Percentiles rank a stretch among this genome's conserved stretches.
Conservation (phyloP, 805 yeast genomes). For the Candida saitoana region DNA sequence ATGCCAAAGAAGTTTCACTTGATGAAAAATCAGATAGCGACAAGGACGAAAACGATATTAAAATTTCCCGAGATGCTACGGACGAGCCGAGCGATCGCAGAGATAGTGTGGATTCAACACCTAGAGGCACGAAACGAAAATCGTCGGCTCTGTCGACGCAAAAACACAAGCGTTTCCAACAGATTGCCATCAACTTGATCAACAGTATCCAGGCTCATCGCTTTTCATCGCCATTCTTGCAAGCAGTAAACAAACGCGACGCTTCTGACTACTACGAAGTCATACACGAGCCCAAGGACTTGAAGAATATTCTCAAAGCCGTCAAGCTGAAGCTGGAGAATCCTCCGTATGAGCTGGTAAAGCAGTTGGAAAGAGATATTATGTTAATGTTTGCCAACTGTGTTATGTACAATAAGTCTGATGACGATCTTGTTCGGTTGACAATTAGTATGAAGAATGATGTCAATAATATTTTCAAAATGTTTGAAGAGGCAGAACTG, state of each 20-base stretch:
- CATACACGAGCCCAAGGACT: constrained; percentile 61
- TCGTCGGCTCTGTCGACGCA: not conserved
- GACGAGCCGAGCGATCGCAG: constrained; percentile 6
- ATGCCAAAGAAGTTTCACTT: not conserved
- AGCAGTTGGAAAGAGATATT: constrained; percentile 63
- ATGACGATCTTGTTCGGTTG: constrained; percentile 57
- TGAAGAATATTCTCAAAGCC: constrained; percentile 56
- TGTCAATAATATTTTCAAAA: constrained; percentile 49
- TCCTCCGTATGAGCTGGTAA: constrained; percentile 48
- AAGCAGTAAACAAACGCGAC: constrained; percentile 61
- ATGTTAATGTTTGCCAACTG: constrained; percentile 81
- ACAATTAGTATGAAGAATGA: constrained; percentile 70
- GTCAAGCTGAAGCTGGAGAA: constrained; percentile 42
- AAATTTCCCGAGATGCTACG: not conserved
- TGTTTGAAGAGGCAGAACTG: constrained; percentile 55
- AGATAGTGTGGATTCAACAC: constrained; percentile 5
- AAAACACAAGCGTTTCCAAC: constrained; percentile 52
- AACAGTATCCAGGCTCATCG: constrained; percentile 65
- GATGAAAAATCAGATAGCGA: not conserved
- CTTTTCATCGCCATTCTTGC: constrained; percentile 68
- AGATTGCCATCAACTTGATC: constrained; percentile 57
- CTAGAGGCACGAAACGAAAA: constrained; percentile 3
- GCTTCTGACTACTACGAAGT: constrained; percentile 67
- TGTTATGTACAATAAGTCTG: constrained; percentile 71
- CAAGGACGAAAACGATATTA: not conserved